Conservation (phyloP, 495 filamentous ascomycete genomes). For the Collariella sp. region DNA sequence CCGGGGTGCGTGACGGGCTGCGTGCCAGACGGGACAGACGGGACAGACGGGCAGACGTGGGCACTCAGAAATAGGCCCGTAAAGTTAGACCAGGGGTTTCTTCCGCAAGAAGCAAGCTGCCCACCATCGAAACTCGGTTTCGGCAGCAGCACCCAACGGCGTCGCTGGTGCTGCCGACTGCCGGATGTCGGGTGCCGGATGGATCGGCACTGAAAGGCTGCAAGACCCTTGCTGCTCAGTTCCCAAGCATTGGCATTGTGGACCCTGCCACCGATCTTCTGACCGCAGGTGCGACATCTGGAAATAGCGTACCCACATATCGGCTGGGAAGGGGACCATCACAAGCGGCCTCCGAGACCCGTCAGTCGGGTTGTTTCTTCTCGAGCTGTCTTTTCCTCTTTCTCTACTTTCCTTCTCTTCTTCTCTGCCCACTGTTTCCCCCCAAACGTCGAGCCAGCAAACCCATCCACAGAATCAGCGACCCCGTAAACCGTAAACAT, state of each 20-base stretch:
- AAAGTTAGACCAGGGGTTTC: too few relatives aligned
- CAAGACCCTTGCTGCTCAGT: too few relatives aligned
- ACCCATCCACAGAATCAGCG: neutral
- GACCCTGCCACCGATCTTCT: neutral
- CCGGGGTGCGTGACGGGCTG: too few relatives aligned
- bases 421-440: too few relatives aligned
- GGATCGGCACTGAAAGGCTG: neutral
- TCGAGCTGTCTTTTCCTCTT: too few relatives aligned
- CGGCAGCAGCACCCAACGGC: neutral
- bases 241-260: constrained; percentile 4
- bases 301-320: neutral
- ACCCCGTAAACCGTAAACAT: too few relatives aligned
- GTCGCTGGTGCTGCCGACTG: neutral
- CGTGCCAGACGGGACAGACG: too few relatives aligned
- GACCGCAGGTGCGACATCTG: neutral
- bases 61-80: too few relatives aligned
- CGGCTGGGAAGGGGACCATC: neutral
- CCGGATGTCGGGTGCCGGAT: neutral
- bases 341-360: neutral
- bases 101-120: too few relatives aligned
- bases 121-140: too few relatives aligned
- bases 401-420: too few relatives aligned
- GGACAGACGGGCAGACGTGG: too few relatives aligned
- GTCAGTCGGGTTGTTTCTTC: neutral
- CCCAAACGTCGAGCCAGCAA: neutral